Evolutionary conservation across 2,329 filamentous ascomycete species (phyloP).

Genomic region (Xylaria sp.): DNA sequence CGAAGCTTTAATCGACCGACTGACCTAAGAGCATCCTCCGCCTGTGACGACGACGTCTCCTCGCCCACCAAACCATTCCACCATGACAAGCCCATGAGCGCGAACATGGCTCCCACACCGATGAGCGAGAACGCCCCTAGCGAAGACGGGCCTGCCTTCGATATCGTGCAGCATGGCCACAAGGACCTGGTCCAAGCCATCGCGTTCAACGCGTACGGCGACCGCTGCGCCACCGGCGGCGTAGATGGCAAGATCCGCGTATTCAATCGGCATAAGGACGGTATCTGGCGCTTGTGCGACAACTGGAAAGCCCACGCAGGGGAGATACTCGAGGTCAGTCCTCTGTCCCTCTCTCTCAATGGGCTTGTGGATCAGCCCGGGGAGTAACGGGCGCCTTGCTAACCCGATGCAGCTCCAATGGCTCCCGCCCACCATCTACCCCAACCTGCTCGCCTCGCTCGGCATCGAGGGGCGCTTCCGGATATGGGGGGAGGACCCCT

Average conservation of each 20-base stretch:
- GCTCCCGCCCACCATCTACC: constrained; percentile 88
- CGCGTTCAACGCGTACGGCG: constrained; percentile 90
- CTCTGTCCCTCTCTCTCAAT: not conserved
- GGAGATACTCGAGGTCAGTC: constrained; percentile 80
- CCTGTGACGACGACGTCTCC: not conserved
- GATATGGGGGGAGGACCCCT: constrained; percentile 89
- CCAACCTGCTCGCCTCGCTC: constrained; percentile 81
- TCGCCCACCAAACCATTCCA: constrained; percentile 7
- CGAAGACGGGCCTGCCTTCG: constrained; percentile 52
- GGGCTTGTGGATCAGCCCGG: not conserved
- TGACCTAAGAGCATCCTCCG: not conserved
- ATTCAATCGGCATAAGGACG: constrained; percentile 81
- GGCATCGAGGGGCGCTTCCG: constrained; percentile 89
- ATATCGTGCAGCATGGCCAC: constrained; percentile 73
- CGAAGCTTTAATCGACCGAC: not conserved
- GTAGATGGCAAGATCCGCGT: constrained; percentile 92
- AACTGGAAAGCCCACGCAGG: constrained; percentile 89
- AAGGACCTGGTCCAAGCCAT: constrained; percentile 81
- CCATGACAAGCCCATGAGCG: constrained; percentile 15
- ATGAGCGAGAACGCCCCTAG: constrained; percentile 23
- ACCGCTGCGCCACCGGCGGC: constrained; percentile 86
- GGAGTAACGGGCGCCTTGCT: constrained; percentile 14
- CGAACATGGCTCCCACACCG: constrained; percentile 28
- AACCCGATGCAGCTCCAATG: constrained; percentile 72
- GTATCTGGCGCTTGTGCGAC: constrained; percentile 79